Base-by-base conservation (phyloP, 805 yeast species). In the Lipomyces chichibuensis region DNA sequence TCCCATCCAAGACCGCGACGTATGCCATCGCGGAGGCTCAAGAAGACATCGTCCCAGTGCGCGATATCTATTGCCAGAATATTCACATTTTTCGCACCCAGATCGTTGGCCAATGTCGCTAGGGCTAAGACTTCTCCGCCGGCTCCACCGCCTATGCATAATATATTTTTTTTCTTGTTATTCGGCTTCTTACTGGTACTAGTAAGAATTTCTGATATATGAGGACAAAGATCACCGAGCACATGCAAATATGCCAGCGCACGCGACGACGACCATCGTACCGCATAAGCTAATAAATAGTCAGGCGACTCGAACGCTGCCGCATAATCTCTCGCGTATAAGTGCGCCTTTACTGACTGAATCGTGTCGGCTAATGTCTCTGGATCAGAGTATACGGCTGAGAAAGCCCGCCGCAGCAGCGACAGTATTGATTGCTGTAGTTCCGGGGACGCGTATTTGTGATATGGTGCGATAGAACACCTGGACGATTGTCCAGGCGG, bases 81-180 rank as follows among this genome's bases (percentile, higher is more conserved):
- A 35, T 80, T 78, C 33, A 87, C 74, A 33, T 66, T 62, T 32
- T 65, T 58, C 74, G 74, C 77, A 70, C 3, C 75, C 65, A 54
- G 80, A 77, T 1, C 81, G 13, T 49, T 80, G 69, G 86, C 87
- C 0, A 89, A 79, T 20, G 92, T 82, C 0, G 86, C 85, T 55
- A 91, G 74, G 0, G 85, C 90, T 8, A 85, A 84, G 29, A 91
- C 77, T 75, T 92, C 97, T 1, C 92, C 90, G 3, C 94, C 91
- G 0, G 97, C 97, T 46, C 97, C 97, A 29, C 96, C 97, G 23
- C 97, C 97, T 49, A 92, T 82, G 72, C 88, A 85, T 46, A 91
- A 75, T 0, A 88, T 84, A 6, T 81, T 56, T 25, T 81, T 56
- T 25, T 62, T 64, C 29, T 13, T 27, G 25, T 11, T 43, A 20